phyloP scores from a whole-genome alignment of 768 basidiomycete species.

The Polyporus arcularius region DNA sequence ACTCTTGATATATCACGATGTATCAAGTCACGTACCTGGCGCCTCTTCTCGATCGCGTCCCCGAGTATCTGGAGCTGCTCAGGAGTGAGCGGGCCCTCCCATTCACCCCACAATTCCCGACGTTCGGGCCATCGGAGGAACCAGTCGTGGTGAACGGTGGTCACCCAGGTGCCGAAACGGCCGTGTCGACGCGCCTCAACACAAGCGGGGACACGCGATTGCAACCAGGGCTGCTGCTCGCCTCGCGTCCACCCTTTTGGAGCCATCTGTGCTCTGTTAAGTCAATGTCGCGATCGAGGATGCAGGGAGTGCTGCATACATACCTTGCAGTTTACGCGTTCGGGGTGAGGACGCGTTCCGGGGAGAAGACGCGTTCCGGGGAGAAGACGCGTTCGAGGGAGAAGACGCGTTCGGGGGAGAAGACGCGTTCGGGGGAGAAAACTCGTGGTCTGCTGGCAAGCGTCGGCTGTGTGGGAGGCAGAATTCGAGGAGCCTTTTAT shows the following conservation, averaged over 20 bases:
- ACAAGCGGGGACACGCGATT: neutral
- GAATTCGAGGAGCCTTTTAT: too few species aligned
- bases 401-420: too few species aligned
- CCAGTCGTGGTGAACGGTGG: neutral
- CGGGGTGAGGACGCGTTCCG: too few species aligned
- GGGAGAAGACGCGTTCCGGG: too few species aligned
- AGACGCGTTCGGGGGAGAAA: too few species aligned
- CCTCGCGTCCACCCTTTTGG: neutral
- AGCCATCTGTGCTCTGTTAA: too few species aligned
- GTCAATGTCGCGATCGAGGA: too few species aligned
- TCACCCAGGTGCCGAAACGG: neutral
- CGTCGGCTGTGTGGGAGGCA: too few species aligned
- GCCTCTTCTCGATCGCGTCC: neutral
- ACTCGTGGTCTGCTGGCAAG: too few species aligned
- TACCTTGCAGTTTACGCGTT: too few species aligned
- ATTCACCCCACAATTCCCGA: neutral
- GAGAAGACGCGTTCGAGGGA: too few species aligned
- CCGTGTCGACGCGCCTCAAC: neutral
- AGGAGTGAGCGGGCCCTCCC: neutral
- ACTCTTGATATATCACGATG: neutral
- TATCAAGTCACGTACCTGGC: neutral
- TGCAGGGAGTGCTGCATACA: too few species aligned
- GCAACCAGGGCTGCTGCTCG: neutral
- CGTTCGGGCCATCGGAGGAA: conserved; percentile 1
- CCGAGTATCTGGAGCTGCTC: neutral